Conservation (phyloP, 345 rosid species). For the Hibiscus tridactylites region DNA sequence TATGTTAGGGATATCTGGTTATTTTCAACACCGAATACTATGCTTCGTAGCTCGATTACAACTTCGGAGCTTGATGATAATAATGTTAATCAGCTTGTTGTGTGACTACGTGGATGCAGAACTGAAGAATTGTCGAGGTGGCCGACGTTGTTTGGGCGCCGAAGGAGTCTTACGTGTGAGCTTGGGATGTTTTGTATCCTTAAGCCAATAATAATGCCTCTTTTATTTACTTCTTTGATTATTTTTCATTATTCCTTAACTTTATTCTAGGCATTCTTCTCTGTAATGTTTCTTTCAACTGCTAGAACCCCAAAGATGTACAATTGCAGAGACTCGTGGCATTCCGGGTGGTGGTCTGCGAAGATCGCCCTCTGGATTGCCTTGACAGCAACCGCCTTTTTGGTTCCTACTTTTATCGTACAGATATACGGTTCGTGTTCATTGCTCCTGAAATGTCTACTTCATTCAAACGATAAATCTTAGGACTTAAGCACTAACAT, state of each 20-base stretch:
- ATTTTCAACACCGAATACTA: no score
- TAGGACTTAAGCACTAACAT: background rate
- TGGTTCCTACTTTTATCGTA: constrained; percentile 61
- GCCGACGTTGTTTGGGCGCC: constrained; percentile 68
- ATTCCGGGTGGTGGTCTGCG: constrained; percentile 90
- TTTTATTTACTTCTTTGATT: background rate
- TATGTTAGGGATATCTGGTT: background rate
- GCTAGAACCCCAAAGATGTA: constrained; percentile 56
- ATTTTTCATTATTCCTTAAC: background rate
- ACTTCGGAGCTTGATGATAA: background rate
- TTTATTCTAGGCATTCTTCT: constrained; percentile 44
- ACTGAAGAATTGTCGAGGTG: constrained; percentile 61
- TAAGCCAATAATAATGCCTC: background rate
- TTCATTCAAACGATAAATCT: background rate
- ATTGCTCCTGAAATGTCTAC: background rate
- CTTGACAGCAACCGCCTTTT: constrained; percentile 51
- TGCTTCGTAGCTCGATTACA: no score
- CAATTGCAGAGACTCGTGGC: constrained; percentile 72
- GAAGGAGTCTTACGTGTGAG: constrained; percentile 93
- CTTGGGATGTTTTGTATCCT: constrained; percentile 98
- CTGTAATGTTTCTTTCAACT: constrained; percentile 69
- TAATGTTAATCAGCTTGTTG: constrained; percentile 6
- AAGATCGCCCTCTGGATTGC: constrained; percentile 62
- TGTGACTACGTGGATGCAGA: constrained; percentile 33
- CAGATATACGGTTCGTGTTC: constrained; percentile 60